phyloP scores from a whole-genome alignment of 306 rosid species.

The Prosopis cineraria region DNA sequence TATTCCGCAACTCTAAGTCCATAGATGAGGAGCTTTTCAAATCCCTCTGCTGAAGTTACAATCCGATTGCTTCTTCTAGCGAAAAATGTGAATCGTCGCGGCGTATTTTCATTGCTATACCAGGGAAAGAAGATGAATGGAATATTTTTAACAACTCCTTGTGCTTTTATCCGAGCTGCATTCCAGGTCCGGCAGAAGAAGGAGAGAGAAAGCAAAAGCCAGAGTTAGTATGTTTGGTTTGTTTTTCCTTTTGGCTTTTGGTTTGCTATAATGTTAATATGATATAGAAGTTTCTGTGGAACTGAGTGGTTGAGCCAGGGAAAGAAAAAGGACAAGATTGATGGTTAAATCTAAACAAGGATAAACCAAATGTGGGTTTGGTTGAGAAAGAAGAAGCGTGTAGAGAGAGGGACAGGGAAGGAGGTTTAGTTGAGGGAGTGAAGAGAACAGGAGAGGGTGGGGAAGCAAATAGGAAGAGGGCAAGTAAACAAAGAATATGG shows the following conservation, averaged over 20 bases:
- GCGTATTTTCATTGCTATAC: neutral
- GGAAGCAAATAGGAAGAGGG: conserved; percentile 44
- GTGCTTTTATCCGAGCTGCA: conserved; percentile 29
- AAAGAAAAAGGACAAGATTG: conserved; percentile 37
- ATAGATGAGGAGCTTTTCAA: conserved; percentile 37
- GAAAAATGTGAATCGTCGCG: conserved; percentile 35
- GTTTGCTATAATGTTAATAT: neutral
- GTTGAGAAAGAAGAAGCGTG: conserved; percentile 33
- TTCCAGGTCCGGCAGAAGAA: conserved; percentile 29
- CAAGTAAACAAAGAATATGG: conserved; percentile 47
- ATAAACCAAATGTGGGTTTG: conserved; percentile 36
- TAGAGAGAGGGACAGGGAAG: neutral
- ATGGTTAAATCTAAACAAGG: conserved; percentile 17
- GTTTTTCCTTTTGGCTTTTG: neutral
- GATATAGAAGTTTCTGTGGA: conserved; percentile 27
- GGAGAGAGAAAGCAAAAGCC: conserved; percentile 23
- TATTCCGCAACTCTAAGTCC: conserved; percentile 41
- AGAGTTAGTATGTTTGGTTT: neutral
- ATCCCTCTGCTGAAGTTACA: conserved; percentile 22
- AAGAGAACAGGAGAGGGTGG: conserved; percentile 42
- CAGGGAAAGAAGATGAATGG: conserved; percentile 35
- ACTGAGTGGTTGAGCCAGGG: conserved; percentile 50
- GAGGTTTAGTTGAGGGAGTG: conserved; percentile 44
- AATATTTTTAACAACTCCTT: neutral
- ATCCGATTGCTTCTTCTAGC: conserved; percentile 14